Base-by-base conservation (phyloP, 805 yeast genomes). In the Nakazawaea wyomingensis region DNA sequence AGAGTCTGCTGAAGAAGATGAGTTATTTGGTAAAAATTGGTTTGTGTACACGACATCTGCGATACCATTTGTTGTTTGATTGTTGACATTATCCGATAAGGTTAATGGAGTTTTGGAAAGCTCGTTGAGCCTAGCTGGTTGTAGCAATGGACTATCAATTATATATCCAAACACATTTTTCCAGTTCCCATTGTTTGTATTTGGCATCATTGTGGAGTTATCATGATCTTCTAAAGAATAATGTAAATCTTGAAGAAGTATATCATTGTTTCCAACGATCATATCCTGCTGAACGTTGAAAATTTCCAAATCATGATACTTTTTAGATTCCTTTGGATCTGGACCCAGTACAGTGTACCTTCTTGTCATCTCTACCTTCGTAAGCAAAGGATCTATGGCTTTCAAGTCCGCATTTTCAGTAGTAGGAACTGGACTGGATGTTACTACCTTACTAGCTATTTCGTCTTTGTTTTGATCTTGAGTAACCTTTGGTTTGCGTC, bases 211-310 rank as follows among this genome's bases (percentile, higher is more conserved):
- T 4, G 14, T 16, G 5, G 32, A 8, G 26, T 19, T 22, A 11
- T 34, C 26, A 26, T 44, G 47, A 32, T 34, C 34, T 26, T 44
- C 47, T 22, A 44, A 35, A 13, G 47, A 34, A 18, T 39, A 44
- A 24, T 44, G 47, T 16, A 43, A 33, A 16, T 34, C 34, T 7
- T 38, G 39, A 14, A 39, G 26, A 14, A 34, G 24, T 7, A 17
- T 20, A 3, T 29, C 26, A n/a, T 28, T 29, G 30, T 28, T 31
- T 7, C 13, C 10, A 14, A 14, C 21, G 8, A 30, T 38, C n/a
- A 38, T 5, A 21, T 29, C 35, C 8, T 29, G 32, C 9, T 27
- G 41, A 10, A 30, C 41, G 21, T n/a, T 29, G 21, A 38, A 11
- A 5, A 22, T 4, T 7, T 38, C 41, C 30, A 38, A 38, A n/a